phyloP scores from a whole-genome alignment of 2,329 filamentous ascomycete species.

The Lachnellula hyalina region DNA sequence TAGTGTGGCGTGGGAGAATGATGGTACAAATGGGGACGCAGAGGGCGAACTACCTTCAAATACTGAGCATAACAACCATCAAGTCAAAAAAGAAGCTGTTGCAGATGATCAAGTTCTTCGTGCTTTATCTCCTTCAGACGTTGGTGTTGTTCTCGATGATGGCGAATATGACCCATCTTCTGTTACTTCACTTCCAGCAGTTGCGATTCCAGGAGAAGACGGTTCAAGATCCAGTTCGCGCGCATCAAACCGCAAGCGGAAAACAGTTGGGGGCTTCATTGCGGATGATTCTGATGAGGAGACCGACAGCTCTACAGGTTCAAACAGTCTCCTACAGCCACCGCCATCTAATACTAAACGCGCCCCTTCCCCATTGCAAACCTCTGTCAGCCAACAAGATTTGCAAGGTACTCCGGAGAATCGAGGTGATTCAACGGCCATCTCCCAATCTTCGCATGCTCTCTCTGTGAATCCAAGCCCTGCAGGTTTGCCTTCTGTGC shows the following conservation, averaged over 20 bases:
- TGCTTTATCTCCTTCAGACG: slow-evolving; percentile 32
- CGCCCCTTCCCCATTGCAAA: slow-evolving; percentile 29
- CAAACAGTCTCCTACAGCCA: slow-evolving; percentile 21
- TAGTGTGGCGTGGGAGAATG: slow-evolving; percentile 27
- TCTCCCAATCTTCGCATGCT: slow-evolving; percentile 18
- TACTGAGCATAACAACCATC: slow-evolving; percentile 33
- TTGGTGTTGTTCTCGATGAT: slow-evolving; percentile 28
- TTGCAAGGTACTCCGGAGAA: slow-evolving; percentile 21
- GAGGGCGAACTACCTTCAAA: slow-evolving; percentile 30
- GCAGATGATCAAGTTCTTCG: slow-evolving; percentile 34
- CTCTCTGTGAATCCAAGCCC: slow-evolving; percentile 25
- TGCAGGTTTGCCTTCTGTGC: slow-evolving; percentile 20
- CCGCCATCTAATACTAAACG: slow-evolving; percentile 25
- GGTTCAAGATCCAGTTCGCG: slow-evolving; percentile 30
- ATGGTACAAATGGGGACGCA: slow-evolving; percentile 24
- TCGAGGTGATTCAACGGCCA: slow-evolving; percentile 27
- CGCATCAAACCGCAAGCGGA: slow-evolving; percentile 29
- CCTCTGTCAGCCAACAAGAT: slow-evolving; percentile 25
- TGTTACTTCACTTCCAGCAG: slow-evolving; percentile 27
- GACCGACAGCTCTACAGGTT: slow-evolving; percentile 24
- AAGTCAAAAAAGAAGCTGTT: slow-evolving; percentile 32
- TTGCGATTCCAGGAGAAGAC: slow-evolving; percentile 25
- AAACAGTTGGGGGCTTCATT: slow-evolving; percentile 32
- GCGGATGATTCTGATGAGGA: slow-evolving; percentile 34
- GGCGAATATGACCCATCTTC: slow-evolving; percentile 32